A percentile compares a stretch with the other conserved stretches of the same genome.
phyloP scores from a whole-genome alignment of 108 stramenopile species.

The Nitzschia palea region DNA sequence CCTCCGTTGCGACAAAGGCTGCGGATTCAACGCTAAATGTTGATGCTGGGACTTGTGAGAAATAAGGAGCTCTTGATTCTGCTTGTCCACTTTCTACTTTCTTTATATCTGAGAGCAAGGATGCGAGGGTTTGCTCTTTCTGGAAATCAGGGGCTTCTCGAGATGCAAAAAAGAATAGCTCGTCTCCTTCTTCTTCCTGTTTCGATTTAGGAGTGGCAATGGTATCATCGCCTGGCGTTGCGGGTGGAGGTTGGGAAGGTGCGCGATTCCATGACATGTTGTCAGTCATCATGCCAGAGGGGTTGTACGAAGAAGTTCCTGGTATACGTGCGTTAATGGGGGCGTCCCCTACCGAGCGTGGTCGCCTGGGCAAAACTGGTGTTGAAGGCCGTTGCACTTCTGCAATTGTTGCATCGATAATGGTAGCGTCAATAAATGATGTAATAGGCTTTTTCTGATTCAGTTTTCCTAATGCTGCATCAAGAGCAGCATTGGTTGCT shows the following conservation, averaged over 20 bases:
- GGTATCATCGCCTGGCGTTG: no score
- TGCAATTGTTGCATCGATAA: not conserved
- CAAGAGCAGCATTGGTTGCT: constrained; percentile 9
- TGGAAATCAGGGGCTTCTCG: not conserved
- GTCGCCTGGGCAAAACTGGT: not conserved
- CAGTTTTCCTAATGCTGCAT: not conserved
- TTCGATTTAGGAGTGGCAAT: not conserved
- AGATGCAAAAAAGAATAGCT: not conserved
- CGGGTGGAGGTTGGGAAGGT: no score
- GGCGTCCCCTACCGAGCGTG: not conserved
- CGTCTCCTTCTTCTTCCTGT: not conserved
- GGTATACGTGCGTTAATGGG: not conserved
- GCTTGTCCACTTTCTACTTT: no score
- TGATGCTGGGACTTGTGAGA: no score
- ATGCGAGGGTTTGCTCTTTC: not conserved
- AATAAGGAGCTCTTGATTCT: no score
- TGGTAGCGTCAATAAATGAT: constrained; percentile 6
- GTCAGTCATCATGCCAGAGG: not conserved
- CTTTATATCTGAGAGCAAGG: not conserved
- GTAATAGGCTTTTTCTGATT: not conserved
- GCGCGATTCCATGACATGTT: not conserved
- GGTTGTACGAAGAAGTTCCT: not conserved
- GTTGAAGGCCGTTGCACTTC: not conserved
- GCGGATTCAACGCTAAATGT: no score
- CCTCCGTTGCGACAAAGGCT: constrained; percentile 10